Base-by-base conservation (phyloP, 805 yeast genomes). In the Metschnikowia cubensis region DNA sequence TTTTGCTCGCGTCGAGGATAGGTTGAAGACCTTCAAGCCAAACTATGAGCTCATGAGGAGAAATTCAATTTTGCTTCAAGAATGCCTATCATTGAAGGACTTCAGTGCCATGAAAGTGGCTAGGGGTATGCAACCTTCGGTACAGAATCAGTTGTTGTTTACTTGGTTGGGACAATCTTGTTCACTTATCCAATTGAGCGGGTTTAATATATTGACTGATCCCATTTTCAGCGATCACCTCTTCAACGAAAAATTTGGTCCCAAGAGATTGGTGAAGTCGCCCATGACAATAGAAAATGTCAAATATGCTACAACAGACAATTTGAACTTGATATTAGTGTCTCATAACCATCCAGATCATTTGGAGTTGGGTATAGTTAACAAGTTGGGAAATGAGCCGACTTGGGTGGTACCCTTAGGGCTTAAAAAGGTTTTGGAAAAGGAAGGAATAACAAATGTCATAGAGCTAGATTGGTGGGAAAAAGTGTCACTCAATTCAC, bases 311-410 rank as follows among this genome's bases (percentile, higher is more conserved):
- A 67, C 75, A 15, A 87, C 89, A 10, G 66, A 70, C 37, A 86
- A 90, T 0, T 50, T 74, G 6, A 83, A 89, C 54, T 80, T 84
- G 49, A 83, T 89, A 0, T 62, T 92, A 18, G 96, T 92, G 0
- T 86, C 95, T 1, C 98, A 92, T 64, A 91, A 92, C 63, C 98
- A 92, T 61, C 98, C 97, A 1, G 98, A 92, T 66, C 98, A 92
- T 69, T 68, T 92, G 41, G 98, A 92, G 59, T 71, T 78, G 49
- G 81, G 74, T 31, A 72, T 87, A 8, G 79, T 83, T 14, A 62
- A 68, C 36, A 58, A 70, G 44, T 61, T 73, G 25, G 84, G 87
- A 11, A 84, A 87, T 56, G 55, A 66, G 3, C 73, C 85, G 2
- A 73, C 80, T 1, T 92, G 98, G 97, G 76, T 92, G 8, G 96